Evolutionary conservation across 2,329 filamentous ascomycete genomes (phyloP).

Genomic region (Cordyceps militaris): DNA sequence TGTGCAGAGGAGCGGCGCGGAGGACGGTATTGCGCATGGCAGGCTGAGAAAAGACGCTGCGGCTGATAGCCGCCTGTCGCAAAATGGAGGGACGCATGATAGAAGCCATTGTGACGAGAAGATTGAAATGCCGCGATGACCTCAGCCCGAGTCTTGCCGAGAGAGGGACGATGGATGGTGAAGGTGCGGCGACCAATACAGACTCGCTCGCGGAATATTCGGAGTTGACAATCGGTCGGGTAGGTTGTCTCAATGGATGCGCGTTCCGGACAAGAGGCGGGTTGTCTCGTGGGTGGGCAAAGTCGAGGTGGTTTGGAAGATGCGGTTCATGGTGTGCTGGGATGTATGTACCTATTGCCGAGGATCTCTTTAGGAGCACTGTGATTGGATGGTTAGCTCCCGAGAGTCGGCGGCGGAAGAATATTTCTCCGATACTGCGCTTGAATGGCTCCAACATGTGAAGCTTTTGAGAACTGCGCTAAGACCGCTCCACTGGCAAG

Average conservation of each 20-base stretch:
- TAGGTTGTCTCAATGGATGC: neutral
- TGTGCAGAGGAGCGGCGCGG: constrained; percentile 74
- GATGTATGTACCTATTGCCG: constrained; percentile 35
- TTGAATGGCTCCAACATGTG: constrained; percentile 16
- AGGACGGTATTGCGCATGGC: constrained; percentile 28
- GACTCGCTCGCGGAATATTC: neutral
- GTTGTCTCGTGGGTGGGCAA: constrained; percentile 2
- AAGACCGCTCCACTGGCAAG: neutral
- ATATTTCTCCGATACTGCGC: constrained; percentile 17
- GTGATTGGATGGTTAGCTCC: constrained; percentile 36
- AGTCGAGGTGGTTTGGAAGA: constrained; percentile 13
- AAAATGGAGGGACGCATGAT: constrained; percentile 48
- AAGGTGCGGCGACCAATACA: neutral
- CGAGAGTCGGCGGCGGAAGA: constrained; percentile 24
- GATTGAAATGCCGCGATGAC: constrained; percentile 7
- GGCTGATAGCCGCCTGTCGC: constrained; percentile 43
- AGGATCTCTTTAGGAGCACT: constrained; percentile 37
- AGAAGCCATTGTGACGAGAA: constrained; percentile 43
- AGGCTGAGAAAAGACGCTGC: constrained; percentile 29
- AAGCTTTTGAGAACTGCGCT: constrained; percentile 17
- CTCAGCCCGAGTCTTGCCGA: constrained; percentile 12
- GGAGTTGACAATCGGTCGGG: neutral
- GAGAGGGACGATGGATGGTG: neutral
- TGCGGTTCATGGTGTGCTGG: constrained; percentile 5
- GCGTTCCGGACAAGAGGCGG: neutral